Percentiles rank a stretch among this genome's conserved stretches.
Conservation (phyloP, 192 early-diverging fungal species). For the Mortierella hygrophila region DNA sequence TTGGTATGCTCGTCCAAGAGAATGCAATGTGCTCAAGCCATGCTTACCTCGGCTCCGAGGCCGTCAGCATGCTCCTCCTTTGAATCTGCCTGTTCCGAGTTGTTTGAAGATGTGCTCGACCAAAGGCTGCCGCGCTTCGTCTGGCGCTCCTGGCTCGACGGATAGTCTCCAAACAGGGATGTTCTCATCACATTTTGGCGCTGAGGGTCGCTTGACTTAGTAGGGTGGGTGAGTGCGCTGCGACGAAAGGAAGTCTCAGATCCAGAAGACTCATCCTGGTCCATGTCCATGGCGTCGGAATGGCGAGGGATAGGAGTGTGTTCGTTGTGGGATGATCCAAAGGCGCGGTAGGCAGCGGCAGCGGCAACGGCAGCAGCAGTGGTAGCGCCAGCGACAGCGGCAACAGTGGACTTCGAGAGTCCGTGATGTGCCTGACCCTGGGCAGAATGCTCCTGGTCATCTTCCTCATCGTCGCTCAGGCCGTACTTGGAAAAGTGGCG, state of each 20-base stretch:
- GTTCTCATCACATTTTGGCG: slow-evolving; percentile 39
- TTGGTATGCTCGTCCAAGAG: neutral
- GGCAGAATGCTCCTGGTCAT: slow-evolving; percentile 64
- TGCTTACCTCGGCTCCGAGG: slow-evolving; percentile 54
- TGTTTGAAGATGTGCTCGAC: slow-evolving; percentile 32
- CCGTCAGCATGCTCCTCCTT: slow-evolving; percentile 20
- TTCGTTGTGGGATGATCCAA: neutral
- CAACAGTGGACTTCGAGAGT: neutral
- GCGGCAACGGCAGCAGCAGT: neutral
- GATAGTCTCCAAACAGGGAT: slow-evolving; percentile 24
- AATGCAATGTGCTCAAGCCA: slow-evolving; percentile 26
- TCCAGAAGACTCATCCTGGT: neutral
- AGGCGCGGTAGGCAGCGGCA: neutral
- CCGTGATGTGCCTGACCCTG: neutral
- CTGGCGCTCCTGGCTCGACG: slow-evolving; percentile 13
- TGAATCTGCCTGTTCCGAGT: slow-evolving; percentile 14
- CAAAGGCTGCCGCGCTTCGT: slow-evolving; percentile 39
- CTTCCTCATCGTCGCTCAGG: slow-evolving; percentile 75
- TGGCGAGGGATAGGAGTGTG: neutral
- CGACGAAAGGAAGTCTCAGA: neutral
- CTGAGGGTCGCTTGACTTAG: slow-evolving; percentile 37
- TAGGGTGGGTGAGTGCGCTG: slow-evolving; percentile 1
- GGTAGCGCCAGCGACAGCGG: neutral
- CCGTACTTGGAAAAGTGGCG: slow-evolving; percentile 89
- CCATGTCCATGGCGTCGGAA: neutral